Evolutionary conservation across 202 grass and related monocot genomes (phyloP).

Genomic region (Dendrocalamus latiflorus): DNA sequence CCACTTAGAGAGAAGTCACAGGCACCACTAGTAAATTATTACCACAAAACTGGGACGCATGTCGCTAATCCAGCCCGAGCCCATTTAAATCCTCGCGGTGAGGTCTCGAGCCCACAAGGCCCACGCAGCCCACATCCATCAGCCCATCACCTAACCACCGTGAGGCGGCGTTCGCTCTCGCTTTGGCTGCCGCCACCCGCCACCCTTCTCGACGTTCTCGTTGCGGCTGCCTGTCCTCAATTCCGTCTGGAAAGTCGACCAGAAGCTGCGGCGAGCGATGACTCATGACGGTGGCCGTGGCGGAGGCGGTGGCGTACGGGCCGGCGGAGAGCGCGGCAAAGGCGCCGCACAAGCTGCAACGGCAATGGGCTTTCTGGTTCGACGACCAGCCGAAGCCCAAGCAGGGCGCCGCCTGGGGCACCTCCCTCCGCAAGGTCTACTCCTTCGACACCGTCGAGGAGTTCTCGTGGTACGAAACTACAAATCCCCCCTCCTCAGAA

Average conservation of each 20-base stretch:
- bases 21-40: constrained; percentile 19
- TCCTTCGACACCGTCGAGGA: no score
- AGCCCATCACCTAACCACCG: no score
- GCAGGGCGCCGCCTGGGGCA: no score
- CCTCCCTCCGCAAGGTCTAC: constrained; percentile 68
- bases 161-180: neutral
- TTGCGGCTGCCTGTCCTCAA: no score
- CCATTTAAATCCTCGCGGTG: neutral
- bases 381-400: constrained; percentile 83
- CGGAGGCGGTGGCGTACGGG: neutral
- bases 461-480: constrained; percentile 64
- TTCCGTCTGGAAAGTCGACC: neutral
- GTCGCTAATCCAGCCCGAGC: neutral
- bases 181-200: no score
- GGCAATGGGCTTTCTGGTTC: constrained; percentile 92
- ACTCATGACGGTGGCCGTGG: constrained; percentile 34
- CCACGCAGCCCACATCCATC: neutral
- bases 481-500: neutral
- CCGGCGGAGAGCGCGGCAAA: neutral
- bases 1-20: no score
- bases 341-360: no score
- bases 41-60: neutral
- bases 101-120: neutral
- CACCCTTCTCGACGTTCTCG: no score
- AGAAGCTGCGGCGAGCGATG: neutral